Conservation (phyloP, 1,284 basidiomycete species). For the Ceraceosorus guamensis region DNA sequence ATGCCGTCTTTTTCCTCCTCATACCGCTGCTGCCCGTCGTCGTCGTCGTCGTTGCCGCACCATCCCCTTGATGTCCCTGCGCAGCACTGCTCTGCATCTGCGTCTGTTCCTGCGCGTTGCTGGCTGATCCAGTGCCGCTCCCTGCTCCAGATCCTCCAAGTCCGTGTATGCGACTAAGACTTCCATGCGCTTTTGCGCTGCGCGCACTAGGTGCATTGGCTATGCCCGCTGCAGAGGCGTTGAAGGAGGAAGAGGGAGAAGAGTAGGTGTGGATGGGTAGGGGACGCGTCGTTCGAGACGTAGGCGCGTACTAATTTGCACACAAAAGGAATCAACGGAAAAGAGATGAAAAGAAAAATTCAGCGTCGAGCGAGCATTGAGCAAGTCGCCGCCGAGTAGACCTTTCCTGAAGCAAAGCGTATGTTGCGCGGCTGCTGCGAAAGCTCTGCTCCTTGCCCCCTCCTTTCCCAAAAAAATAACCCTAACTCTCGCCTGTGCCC, state of each 20-base stretch:
- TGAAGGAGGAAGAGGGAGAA: constrained; percentile 40
- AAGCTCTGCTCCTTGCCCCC: too few species aligned
- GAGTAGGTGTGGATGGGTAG: constrained; percentile 43
- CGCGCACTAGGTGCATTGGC: constrained; percentile 9
- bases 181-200: not conserved
- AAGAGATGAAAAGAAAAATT: not conserved
- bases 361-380: not conserved
- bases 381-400: not conserved
- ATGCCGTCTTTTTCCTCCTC: constrained; percentile 33
- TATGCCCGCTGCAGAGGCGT: constrained; percentile 34
- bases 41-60: not conserved
- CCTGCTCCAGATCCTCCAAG: constrained; percentile 26
- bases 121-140: constrained; percentile 10
- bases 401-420: too few species aligned
- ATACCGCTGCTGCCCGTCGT: constrained; percentile 12
- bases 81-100: constrained; percentile 2
- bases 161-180: constrained; percentile 6
- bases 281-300: constrained; percentile 9
- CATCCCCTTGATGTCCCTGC: constrained; percentile 6
- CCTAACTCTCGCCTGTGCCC: too few species aligned
- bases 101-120: constrained; percentile 9
- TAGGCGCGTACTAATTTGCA: constrained; percentile 14
- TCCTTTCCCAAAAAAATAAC: too few species aligned
- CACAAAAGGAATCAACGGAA: too few species aligned
- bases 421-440: too few species aligned